phyloP scores from a whole-genome alignment of 2,329 filamentous ascomycete genomes.

The Shiraia bambusicola region DNA sequence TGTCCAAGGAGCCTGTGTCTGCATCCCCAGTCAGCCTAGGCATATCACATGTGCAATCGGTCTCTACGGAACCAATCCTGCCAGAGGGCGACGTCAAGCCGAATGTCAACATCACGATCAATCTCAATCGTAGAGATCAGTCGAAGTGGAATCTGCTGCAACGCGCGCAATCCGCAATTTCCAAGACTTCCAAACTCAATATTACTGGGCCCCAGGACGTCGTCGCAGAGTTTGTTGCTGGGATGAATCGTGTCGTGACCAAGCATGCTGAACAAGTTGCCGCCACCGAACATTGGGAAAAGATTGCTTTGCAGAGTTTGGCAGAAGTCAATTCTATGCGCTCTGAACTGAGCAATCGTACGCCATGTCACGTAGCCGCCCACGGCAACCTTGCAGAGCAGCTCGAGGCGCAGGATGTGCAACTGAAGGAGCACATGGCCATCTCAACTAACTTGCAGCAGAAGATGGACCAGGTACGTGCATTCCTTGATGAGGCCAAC shows the following conservation, averaged over 20 bases:
- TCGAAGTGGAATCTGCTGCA: conserved; percentile 9
- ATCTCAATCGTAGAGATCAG: conserved; percentile 5
- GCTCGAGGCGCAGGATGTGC: conserved; percentile 9
- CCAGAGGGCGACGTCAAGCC: conserved; percentile 1
- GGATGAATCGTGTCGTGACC: conserved; percentile 4
- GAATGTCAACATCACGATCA: conserved; percentile 12
- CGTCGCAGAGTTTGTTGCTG: conserved; percentile 5
- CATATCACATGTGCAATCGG: conserved; percentile 13
- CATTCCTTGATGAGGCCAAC: background rate
- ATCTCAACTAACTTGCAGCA: conserved; percentile 3
- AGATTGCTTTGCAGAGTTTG: background rate
- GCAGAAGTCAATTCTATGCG: conserved; percentile 2
- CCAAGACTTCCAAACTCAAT: conserved; percentile 6
- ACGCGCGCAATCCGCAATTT: conserved; percentile 8
- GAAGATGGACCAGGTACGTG: background rate
- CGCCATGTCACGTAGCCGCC: background rate
- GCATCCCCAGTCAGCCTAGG: too few relatives aligned
- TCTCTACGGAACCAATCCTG: background rate
- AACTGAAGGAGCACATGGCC: conserved; percentile 7
- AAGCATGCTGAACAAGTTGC: conserved; percentile 5
- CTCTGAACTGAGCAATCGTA: background rate
- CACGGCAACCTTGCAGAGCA: conserved; percentile 13
- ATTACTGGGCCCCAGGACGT: conserved; percentile 11
- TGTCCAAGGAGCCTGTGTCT: too few relatives aligned
- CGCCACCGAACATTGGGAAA: conserved; percentile 1